Conservation (phyloP, 164 flowering plant species). For the Magnolia kwangsiensis region DNA sequence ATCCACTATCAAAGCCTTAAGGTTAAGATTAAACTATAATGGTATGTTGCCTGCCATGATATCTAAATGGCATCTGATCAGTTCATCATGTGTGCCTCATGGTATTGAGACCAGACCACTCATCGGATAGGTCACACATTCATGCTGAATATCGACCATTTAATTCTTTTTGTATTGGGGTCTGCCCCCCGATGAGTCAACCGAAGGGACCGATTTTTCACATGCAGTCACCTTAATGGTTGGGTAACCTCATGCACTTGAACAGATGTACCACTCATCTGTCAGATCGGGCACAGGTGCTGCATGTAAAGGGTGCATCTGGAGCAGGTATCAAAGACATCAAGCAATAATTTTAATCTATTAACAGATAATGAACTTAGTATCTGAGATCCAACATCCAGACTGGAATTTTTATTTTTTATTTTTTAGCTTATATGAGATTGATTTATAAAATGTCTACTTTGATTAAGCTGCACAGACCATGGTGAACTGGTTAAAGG, state of each 20-base stretch:
- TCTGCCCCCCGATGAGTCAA: not conserved
- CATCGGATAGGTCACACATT: not conserved
- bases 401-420: too few species aligned
- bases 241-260: too few species aligned
- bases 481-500: not conserved
- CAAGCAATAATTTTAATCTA: too few species aligned
- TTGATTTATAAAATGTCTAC: not conserved
- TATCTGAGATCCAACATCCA: too few species aligned
- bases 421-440: not conserved
- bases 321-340: too few species aligned
- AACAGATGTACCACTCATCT: too few species aligned
- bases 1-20: too few species aligned
- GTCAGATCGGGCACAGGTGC: too few species aligned
- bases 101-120: not conserved
- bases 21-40: too few species aligned
- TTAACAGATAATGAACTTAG: too few species aligned
- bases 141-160: not conserved
- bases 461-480: not conserved
- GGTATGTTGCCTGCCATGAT: not conserved
- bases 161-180: not conserved
- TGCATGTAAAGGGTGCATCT: too few species aligned
- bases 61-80: not conserved
- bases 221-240: too few species aligned
- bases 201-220: not conserved
- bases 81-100: not conserved